Percentiles rank a stretch among this genome's conserved stretches.
Conservation (phyloP, 2,329 filamentous ascomycete species). For the Leptographium procerum region DNA sequence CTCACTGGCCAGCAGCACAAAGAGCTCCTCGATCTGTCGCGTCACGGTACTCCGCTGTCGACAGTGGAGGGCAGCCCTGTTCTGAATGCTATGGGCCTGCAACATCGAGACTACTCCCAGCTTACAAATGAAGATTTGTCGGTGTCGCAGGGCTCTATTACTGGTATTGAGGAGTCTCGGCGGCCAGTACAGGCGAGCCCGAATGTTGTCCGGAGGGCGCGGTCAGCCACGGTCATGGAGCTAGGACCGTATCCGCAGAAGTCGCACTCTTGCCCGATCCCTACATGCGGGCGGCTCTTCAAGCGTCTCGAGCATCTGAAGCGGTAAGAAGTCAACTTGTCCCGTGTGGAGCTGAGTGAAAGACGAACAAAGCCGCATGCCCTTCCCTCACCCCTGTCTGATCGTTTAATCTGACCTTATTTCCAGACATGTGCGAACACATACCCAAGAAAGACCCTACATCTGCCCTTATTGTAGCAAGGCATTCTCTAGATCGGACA, state of each 20-base stretch:
- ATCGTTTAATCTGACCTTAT: constrained; percentile 34
- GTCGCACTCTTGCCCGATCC: constrained; percentile 98
- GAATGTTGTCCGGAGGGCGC: constrained; percentile 75
- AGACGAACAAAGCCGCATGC: background rate
- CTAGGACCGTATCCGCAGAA: constrained; percentile 94
- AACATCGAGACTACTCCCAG: constrained; percentile 51
- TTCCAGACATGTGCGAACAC: constrained; percentile 91
- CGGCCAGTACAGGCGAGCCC: constrained; percentile 54
- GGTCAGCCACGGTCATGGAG: constrained; percentile 94
- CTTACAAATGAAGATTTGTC: constrained; percentile 52
- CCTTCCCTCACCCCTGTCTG: constrained; percentile 17
- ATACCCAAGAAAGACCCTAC: constrained; percentile 98
- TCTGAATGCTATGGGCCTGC: constrained; percentile 57
- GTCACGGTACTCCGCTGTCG: constrained; percentile 82
- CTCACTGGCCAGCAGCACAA: constrained; percentile 57
- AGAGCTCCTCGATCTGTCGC: constrained; percentile 71
- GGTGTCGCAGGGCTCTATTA: constrained; percentile 26
- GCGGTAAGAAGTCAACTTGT: constrained; percentile 58
- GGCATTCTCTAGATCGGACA: constrained; percentile 96
- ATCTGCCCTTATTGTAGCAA: constrained; percentile 97
- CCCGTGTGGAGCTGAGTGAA: constrained; percentile 20
- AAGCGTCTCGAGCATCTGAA: constrained; percentile 99
- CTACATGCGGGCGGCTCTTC: constrained; percentile 91
- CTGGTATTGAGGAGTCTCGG: constrained; percentile 50
- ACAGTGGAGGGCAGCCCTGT: constrained; percentile 73